Evolutionary conservation across 1,284 basidiomycete genomes (phyloP).

Genomic region (Omphalotus olearius): DNA sequence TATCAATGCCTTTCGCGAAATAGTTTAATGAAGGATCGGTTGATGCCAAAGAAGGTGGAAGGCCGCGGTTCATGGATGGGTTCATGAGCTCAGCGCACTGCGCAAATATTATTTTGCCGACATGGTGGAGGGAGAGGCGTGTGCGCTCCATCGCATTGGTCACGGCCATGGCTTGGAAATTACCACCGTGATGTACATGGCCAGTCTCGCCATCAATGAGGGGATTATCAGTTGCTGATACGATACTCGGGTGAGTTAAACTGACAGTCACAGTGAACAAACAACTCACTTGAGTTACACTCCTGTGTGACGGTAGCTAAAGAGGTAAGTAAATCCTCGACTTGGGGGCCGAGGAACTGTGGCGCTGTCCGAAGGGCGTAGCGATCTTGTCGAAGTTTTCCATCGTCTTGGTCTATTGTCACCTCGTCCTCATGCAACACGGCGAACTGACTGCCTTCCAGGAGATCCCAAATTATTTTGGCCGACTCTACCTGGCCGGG

Average conservation of each 20-base stretch:
- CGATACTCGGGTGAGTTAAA: constrained; percentile 2
- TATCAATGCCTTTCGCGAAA: constrained; percentile 83
- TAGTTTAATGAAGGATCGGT: constrained; percentile 83
- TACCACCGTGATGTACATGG: constrained; percentile 76
- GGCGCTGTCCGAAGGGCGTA: constrained; percentile 78
- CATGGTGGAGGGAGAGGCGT: constrained; percentile 74
- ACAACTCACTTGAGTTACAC: constrained; percentile 77
- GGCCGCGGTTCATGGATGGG: constrained; percentile 77
- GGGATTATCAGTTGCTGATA: constrained; percentile 69
- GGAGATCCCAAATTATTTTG: constrained; percentile 61
- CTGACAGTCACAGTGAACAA: constrained; percentile 5
- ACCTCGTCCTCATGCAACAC: constrained; percentile 59
- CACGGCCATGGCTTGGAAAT: constrained; percentile 86
- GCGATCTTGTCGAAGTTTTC: constrained; percentile 54
- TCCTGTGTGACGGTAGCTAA: constrained; percentile 66
- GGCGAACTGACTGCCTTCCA: constrained; percentile 72
- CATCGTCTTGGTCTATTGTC: constrained; percentile 61
- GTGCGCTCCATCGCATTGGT: constrained; percentile 89
- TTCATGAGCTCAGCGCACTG: constrained; percentile 84
- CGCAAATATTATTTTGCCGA: constrained; percentile 81
- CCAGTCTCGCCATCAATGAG: constrained; percentile 66
- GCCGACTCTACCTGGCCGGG: constrained; percentile 82
- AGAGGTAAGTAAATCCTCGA: constrained; percentile 75
- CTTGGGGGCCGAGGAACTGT: constrained; percentile 84
- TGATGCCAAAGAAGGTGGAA: constrained; percentile 79